These are phyloP conservation scores for Ilex paraguariensis DNA, from an alignment of 305 asterid species.

Conservation along the genomic window DNA sequence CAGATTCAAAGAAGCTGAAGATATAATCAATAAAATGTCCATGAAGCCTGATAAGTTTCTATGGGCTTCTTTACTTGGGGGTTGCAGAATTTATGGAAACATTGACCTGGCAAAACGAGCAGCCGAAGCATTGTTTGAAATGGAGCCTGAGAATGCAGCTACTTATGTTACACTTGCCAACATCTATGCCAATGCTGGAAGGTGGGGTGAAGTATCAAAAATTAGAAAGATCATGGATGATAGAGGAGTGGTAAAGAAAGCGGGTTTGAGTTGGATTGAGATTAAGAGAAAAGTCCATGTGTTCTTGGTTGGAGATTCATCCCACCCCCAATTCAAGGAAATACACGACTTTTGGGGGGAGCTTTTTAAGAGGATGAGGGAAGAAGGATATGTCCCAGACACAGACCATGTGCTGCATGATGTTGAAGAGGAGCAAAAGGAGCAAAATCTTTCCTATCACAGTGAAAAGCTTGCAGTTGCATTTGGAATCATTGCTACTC, in stretches of 20 bases:
- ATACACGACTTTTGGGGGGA: constrained; percentile 41
- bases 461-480: constrained; percentile 89
- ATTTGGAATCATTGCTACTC: constrained; percentile 57
- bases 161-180: constrained; percentile 82
- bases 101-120: constrained; percentile 55
- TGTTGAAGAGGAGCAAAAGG: constrained; percentile 88
- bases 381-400: constrained; percentile 64
- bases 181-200: constrained; percentile 59
- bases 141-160: constrained; percentile 77
- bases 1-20: constrained; percentile 68
- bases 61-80: constrained; percentile 83
- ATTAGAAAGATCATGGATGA: constrained; percentile 57
- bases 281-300: constrained; percentile 38
- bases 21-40: constrained; percentile 47
- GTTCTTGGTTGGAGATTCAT: constrained; percentile 62
- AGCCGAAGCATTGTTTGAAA: constrained; percentile 46
- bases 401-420: constrained; percentile 65
- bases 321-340: constrained; percentile 46
- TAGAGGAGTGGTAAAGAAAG: constrained; percentile 61
- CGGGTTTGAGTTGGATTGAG: constrained; percentile 76
- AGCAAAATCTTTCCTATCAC: constrained; percentile 53
- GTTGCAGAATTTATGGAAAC: constrained; percentile 74
- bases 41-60: constrained; percentile 58
- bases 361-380: constrained; percentile 67
- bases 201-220: constrained; percentile 64